Base-by-base conservation (phyloP, 495 filamentous ascomycete species). In the Daldinia concentrica region DNA sequence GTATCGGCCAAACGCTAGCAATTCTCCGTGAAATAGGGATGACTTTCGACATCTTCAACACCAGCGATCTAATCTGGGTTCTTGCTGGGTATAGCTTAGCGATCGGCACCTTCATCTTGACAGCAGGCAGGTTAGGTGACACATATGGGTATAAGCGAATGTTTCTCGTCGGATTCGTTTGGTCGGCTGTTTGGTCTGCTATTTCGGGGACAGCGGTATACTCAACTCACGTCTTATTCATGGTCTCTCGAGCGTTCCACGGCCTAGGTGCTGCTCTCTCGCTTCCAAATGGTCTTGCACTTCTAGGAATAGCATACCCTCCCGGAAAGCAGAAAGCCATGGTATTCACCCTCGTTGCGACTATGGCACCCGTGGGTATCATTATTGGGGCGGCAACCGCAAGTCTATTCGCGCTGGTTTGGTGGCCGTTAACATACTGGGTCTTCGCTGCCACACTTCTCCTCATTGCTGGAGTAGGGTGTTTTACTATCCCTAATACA, bases 391-490 rank as follows among this genome's bases (percentile, higher is more conserved):
- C 85, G 0, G 83, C 87, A 59, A 77, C 80, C 0, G 77, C 80
- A 0, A 61, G 90, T n/a, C 82, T 88, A 4, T 77, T 88, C 3
- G 74, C 85, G 41, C 74, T 59, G 74, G 82, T 79, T 8, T 88
- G 84, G 84, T 92, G 89, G 90, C 85, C 85, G 2, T 91, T 89
- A 88, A 78, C 83, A 0, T 91, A 85, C 69, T 92, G 85, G 86
- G 74, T 79, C 9, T 81, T 86, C 60, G 82, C 82, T 9, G 50
- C 82, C 6, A 83, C 77, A 3, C 76, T 80, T 11, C 59, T 83
- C 5, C 72, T 82, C 11, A 81, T 90, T 50, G 87, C 86, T 0
- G 79, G 77, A 43, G 51, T 79, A 9, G 82, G 80, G 11, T 74
- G 77, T 22, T 69, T 72, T 62, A 51, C 73, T 63, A 64, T 74